These are phyloP conservation scores for Lasiosphaeris hirsuta DNA, from an alignment of 495 filamentous ascomycete genomes.

Conservation along the genomic window DNA sequence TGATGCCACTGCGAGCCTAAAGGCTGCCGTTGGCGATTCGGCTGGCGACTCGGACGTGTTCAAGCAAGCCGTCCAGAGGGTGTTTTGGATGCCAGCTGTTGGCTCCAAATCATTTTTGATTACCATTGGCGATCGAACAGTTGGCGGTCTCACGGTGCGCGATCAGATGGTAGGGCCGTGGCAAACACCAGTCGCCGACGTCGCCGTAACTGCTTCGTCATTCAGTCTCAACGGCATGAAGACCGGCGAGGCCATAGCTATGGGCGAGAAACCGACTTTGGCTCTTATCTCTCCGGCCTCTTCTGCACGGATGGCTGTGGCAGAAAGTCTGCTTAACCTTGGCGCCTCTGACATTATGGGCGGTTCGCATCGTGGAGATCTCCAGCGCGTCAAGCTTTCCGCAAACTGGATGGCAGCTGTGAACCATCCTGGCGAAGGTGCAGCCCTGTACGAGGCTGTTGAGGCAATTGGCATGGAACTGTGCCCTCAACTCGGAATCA, in stretches of 20 bases:
- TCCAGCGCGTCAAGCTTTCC: constrained; percentile 78
- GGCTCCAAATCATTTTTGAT: constrained; percentile 97
- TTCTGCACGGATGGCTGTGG: constrained; percentile 96
- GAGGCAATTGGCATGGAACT: constrained; percentile 90
- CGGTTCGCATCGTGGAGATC: constrained; percentile 40
- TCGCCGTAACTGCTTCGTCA: constrained; percentile 83
- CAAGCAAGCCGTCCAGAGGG: constrained; percentile 69
- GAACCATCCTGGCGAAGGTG: constrained; percentile 89
- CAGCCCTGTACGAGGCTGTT: constrained; percentile 90
- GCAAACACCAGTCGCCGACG: constrained; percentile 94
- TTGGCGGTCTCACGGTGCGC: constrained; percentile 80
- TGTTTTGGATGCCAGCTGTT: constrained; percentile 81
- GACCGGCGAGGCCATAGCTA: constrained; percentile 93
- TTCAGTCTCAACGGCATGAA: constrained; percentile 59
- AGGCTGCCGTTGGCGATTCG: constrained; percentile 44
- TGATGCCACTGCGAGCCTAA: constrained; percentile 53
- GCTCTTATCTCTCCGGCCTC: constrained; percentile 88
- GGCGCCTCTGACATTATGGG: constrained; percentile 80
- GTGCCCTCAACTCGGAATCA: constrained; percentile 74
- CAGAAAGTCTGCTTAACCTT: constrained; percentile 88
- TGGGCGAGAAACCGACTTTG: constrained; percentile 89
- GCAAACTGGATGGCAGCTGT: constrained; percentile 99
- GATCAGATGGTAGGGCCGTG: constrained; percentile 97
- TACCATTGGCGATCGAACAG: constrained; percentile 89
- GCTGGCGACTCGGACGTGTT: constrained; percentile 63